These are phyloP conservation scores for Actinomortierella ambigua DNA, from an alignment of 371 early-diverging fungal species.

Conservation along the genomic window DNA sequence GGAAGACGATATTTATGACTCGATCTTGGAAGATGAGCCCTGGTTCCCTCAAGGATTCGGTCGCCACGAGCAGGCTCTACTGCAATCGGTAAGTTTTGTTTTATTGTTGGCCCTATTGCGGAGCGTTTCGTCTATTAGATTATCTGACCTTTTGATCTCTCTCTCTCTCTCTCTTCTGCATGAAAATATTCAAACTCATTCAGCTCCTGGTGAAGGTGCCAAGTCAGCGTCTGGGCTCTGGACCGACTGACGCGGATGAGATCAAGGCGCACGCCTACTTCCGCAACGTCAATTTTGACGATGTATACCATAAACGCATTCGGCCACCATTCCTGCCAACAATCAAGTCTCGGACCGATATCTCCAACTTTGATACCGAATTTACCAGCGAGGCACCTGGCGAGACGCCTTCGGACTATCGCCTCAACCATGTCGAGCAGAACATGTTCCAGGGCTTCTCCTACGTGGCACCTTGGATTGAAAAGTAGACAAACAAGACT, in stretches of 20 bases:
- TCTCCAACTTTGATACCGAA: conserved; percentile 65
- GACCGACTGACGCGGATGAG: conserved; percentile 62
- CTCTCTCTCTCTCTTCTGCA: no score
- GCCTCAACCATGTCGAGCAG: conserved; percentile 40
- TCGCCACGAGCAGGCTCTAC: conserved; percentile 50
- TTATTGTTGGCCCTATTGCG: not conserved
- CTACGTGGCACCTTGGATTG: conserved; percentile 30
- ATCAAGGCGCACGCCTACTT: conserved; percentile 76
- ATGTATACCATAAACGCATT: conserved; percentile 68
- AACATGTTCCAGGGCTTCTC: conserved; percentile 40
- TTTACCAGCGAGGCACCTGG: conserved; percentile 51
- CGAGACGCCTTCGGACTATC: conserved; percentile 43
- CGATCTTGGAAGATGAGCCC: conserved; percentile 63
- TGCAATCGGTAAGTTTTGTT: conserved; percentile 52
- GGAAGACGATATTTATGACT: conserved; percentile 65
- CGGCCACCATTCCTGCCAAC: conserved; percentile 64
- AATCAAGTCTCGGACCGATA: conserved; percentile 53
- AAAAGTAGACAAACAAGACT: no score
- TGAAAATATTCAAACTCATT: not conserved
- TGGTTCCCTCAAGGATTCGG: conserved; percentile 61
- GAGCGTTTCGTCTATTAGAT: not conserved
- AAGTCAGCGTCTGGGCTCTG: conserved; percentile 53
- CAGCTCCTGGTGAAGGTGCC: conserved; percentile 60
- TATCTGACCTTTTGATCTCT: not conserved
- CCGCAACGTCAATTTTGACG: conserved; percentile 70